Percentiles rank a stretch among this genome's conserved stretches.
These are phyloP conservation scores for Allomyces macrogynus DNA, from an alignment of 192 early-diverging fungal genomes.

Conservation along the genomic window DNA sequence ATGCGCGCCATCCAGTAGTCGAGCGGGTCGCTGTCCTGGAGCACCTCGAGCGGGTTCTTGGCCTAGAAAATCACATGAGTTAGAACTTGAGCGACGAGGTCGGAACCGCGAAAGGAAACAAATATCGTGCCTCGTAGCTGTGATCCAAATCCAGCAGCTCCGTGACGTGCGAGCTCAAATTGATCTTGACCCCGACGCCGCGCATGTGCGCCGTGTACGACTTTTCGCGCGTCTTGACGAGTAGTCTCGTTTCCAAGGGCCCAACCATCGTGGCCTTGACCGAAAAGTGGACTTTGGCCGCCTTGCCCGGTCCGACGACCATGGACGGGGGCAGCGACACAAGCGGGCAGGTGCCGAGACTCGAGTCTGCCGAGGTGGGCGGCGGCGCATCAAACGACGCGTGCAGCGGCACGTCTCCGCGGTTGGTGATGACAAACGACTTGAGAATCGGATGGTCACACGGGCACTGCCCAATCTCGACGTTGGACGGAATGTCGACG, in stretches of 20 bases:
- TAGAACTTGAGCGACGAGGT: background rate
- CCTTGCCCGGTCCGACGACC: constrained; percentile 14
- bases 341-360: constrained; percentile 3
- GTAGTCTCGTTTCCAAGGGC: constrained; percentile 13
- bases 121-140: no score
- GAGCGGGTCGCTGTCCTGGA: background rate
- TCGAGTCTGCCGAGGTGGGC: background rate
- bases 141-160: background rate
- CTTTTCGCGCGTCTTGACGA: constrained; percentile 20
- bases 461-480: constrained; percentile 31
- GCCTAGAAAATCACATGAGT: background rate
- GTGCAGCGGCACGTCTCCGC: constrained; percentile 26
- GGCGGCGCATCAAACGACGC: constrained; percentile 13
- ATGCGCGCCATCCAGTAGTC: background rate
- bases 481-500: constrained; percentile 23
- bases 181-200: constrained; percentile 23
- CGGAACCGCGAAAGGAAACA: no score
- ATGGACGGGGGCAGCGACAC: constrained; percentile 18
- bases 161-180: background rate
- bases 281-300: constrained; percentile 13
- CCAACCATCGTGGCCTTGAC: constrained; percentile 17
- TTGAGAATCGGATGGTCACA: constrained; percentile 22
- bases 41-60: background rate
- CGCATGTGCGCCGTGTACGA: constrained; percentile 11
- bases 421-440: constrained; percentile 19